Evolutionary conservation across 2,329 filamentous ascomycete genomes (phyloP), one percentile per base, ranked within the genome.

Genomic region (Exophiala dermatitidis): DNA sequence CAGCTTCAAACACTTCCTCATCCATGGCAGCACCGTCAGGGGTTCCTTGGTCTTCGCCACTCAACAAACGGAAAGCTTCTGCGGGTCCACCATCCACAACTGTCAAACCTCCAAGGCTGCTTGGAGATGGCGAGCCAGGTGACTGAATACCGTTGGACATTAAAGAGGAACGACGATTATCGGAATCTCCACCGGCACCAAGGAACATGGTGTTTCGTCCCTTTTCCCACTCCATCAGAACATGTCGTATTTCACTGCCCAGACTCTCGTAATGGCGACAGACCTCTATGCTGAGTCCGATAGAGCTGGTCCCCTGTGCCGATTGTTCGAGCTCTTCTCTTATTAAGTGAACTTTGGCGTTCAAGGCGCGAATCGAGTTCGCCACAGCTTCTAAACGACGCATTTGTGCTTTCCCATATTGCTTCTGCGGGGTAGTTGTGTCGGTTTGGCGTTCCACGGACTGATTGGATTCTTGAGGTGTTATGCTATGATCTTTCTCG

Each of bases 211-310:
- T 84, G n/a, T 84, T 80, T 68, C 87, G 91, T 47, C 91, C 93
- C 48, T 85, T 81, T 64, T 94, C 88, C 90, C 90, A 95, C 59
- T 89, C 86, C 58, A 86, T 79, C 69, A 90, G 82, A 46, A 95
- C 73, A 41, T 84, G 80, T 67, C 85, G 85, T 42, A 98, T 77
- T 65, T 98, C 93, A 29, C 84, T 77, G 2, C 93, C 93, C 59
- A 98, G 94, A 3, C 90, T 91, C 52, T 98, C 93, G 69, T 97
- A 98, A 65, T 97, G 93, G 26, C 83, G 73, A 77, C 95, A 84
- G 37, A 97, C 77, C 58, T 83, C 84, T 0, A 84, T 80, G 0
- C 87, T 88, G 10, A 95, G 78, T 60, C 95, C 87, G 3, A 82
- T 81, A 3, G 76, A 68, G 57, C 73, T 66, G 12, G 88, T 81